Conservation (phyloP, 257 asterid genomes). For the Primulina huaijiensis region DNA sequence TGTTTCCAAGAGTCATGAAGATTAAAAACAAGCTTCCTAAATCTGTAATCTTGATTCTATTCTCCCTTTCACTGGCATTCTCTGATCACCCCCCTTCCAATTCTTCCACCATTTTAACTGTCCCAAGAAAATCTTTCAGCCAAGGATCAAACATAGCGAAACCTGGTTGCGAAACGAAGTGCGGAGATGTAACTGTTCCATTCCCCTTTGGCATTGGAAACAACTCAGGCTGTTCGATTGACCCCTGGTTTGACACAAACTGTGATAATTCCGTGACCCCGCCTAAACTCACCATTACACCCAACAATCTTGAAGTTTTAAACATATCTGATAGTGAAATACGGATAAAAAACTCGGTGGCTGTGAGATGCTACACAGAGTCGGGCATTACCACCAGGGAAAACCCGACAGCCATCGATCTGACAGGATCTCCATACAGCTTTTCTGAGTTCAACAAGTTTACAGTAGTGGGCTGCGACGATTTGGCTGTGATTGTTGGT, state of each 20-base stretch:
- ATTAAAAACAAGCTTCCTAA: neutral
- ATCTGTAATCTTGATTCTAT: neutral
- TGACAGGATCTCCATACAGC: neutral
- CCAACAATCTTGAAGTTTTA: neutral
- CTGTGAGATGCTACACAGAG: constrained; percentile 5
- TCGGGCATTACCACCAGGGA: neutral
- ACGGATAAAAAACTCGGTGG: neutral
- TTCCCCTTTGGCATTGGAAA: constrained; percentile 21
- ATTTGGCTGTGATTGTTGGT: neutral
- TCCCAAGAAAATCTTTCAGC: constrained; percentile 11
- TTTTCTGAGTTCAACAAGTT: constrained; percentile 25
- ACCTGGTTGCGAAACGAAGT: constrained; percentile 29
- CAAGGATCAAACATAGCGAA: constrained; percentile 16
- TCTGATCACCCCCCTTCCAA: constrained; percentile 8
- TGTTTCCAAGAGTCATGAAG: neutral
- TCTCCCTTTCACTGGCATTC: constrained; percentile 17
- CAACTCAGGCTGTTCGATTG: constrained; percentile 2
- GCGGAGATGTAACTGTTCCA: constrained; percentile 31
- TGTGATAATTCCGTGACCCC: constrained; percentile 5
- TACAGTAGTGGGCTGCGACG: constrained; percentile 38
- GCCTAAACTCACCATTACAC: neutral
- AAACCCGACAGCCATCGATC: neutral
- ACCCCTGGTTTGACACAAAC: constrained; percentile 8
- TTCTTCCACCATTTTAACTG: neutral
- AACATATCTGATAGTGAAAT: neutral